phyloP scores from a whole-genome alignment of 2,329 filamentous ascomycete genomes.

The Cercospora brassicicola region DNA sequence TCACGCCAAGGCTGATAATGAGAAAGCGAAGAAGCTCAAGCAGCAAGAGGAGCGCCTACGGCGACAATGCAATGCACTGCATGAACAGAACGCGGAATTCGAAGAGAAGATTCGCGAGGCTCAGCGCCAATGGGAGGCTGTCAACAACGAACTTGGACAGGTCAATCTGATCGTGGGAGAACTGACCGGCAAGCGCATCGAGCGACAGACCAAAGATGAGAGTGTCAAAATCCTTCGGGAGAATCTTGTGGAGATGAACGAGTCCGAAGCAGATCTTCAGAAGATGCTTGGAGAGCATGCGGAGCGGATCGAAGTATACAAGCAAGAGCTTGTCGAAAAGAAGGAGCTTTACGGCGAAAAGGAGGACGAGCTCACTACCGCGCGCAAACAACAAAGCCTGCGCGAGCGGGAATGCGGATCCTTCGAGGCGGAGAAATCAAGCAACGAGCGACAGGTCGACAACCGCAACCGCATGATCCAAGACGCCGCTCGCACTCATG shows the following conservation, averaged over 20 bases:
- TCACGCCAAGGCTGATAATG: constrained; percentile 79
- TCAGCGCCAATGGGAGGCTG: constrained; percentile 54
- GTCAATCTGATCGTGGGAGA: constrained; percentile 74
- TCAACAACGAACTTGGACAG: constrained; percentile 70
- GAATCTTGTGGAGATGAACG: constrained; percentile 73
- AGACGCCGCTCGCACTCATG: constrained; percentile 72
- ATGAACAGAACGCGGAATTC: constrained; percentile 59
- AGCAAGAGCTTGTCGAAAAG: constrained; percentile 62
- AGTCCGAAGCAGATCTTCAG: constrained; percentile 74
- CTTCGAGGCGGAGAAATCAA: constrained; percentile 80
- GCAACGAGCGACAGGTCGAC: constrained; percentile 76
- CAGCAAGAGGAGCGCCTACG: constrained; percentile 58
- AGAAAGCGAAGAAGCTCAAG: constrained; percentile 73
- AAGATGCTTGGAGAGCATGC: constrained; percentile 74
- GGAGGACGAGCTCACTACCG: constrained; percentile 51
- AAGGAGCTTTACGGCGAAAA: constrained; percentile 66
- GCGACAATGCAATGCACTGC: constrained; percentile 63
- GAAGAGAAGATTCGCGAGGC: constrained; percentile 63
- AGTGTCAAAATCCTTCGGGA: constrained; percentile 68
- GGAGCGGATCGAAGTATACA: constrained; percentile 63
- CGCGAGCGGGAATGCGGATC: constrained; percentile 68
- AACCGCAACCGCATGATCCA: constrained; percentile 72
- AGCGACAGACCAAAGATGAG: constrained; percentile 67
- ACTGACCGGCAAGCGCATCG: constrained; percentile 73
- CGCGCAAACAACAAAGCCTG: constrained; percentile 45